Evolutionary conservation across 345 rosid species (phyloP), one percentile per base, ranked within the genome.

Genomic region (Hevea brasiliensis): DNA sequence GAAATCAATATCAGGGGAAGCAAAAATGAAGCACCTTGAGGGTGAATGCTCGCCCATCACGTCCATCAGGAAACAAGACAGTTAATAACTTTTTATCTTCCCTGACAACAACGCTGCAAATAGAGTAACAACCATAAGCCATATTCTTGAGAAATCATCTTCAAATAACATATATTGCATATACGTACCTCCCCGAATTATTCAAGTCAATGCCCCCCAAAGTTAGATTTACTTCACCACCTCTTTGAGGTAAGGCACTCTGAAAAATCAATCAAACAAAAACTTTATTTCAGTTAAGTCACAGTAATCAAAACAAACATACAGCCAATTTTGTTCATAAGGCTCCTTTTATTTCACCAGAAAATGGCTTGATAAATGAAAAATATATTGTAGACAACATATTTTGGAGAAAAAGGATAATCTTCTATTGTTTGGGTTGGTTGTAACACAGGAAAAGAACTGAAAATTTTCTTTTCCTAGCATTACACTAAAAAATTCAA

Each of bases 1-100:
- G 7, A 41, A 53, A 48, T 40, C 8, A 50, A 47, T 0, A 8
- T 17, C 47, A 29, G 18, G 24, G 5, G 35, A 13, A 61, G 67
- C 17, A 68, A 58, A 26, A 32, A 67, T 42, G 24, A 79, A 77
- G 78, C 79, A 92, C 98, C 99, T 95, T 95, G 73, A 95, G 97
- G 55, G 98, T 95, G 83, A 95, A 95, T 65, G 98, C 99, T 84
- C 99, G 89, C 53, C 99, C 99, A 85, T 92, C 99, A 75, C 98
- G 94, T 76, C 99, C 99, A 83, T 95, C 99, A 74, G 99, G 99
- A 83, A 95, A 95, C 72, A 95, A 81, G 29, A 95, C 98, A 54
- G 99, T 95, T 80, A 95, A 79, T 75, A 95, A 82, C 69, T 91
- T 95, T 79, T 95, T 95, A 75, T 95, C 98, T 82, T 92, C 98